phyloP scores from a whole-genome alignment of 2,329 filamentous ascomycete genomes.

The Cercospora sp. region DNA sequence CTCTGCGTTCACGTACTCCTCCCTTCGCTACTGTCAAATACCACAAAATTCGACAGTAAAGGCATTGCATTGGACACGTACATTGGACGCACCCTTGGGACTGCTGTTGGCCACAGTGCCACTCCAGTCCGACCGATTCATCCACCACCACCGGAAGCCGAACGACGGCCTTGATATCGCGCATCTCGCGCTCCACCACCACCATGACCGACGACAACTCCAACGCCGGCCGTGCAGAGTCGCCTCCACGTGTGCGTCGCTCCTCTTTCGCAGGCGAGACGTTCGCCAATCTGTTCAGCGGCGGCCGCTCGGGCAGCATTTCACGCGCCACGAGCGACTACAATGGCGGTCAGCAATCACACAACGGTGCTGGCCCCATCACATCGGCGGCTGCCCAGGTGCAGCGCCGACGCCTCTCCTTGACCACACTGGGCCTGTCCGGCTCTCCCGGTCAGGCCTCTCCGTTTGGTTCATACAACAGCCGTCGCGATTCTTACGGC shows the following conservation, averaged over 20 bases:
- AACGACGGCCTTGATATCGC: not conserved
- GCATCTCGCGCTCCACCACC: not conserved
- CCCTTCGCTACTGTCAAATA: not conserved
- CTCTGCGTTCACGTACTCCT: not conserved
- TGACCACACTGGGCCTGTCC: slow-evolving; percentile 52
- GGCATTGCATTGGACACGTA: not conserved
- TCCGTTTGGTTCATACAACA: slow-evolving; percentile 46
- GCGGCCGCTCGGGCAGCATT: slow-evolving; percentile 32
- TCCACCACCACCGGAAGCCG: not conserved
- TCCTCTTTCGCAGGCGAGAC: slow-evolving; percentile 52
- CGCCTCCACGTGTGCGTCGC: slow-evolving; percentile 42
- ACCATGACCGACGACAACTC: slow-evolving; percentile 28
- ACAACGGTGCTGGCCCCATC: slow-evolving; percentile 46
- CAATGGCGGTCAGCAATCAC: slow-evolving; percentile 34
- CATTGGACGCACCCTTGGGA: not conserved
- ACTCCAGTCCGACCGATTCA: slow-evolving; percentile 9
- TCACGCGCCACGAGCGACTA: slow-evolving; percentile 37
- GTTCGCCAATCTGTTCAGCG: slow-evolving; percentile 51
- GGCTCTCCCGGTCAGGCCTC: slow-evolving; percentile 47
- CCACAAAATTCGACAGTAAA: not conserved
- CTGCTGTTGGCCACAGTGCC: slow-evolving; percentile 19
- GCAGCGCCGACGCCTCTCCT: slow-evolving; percentile 51
- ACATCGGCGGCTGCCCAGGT: slow-evolving; percentile 52
- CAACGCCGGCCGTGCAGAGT: slow-evolving; percentile 1
- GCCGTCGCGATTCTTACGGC: slow-evolving; percentile 46